Evolutionary conservation across 495 filamentous ascomycete species (phyloP), one percentile per base, ranked within the genome.

Genomic region (Xeromyces bisporus): DNA sequence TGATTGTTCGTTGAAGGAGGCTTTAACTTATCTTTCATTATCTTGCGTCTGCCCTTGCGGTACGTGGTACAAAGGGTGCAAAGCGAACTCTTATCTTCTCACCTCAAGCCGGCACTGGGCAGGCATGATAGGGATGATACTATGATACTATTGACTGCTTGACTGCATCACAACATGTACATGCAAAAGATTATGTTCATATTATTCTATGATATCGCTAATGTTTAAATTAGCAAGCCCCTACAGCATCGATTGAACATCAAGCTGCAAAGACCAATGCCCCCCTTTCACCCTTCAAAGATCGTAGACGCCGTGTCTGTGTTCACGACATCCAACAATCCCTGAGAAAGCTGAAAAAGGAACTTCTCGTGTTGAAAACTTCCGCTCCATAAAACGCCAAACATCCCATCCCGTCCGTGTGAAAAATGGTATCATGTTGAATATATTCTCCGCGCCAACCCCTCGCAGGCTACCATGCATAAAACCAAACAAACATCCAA

Each of bases 391-490:
- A 24, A 57, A 62, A 60, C 55, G 55, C 58, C 56, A 42, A 56
- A 51, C 47, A 54, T 52, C 57, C 57, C 48, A 53, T 58, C 55
- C 57, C 56, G 54, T 43, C 51, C 52, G 50, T n/a, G 55, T 56
- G 51, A 55, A 59, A 21, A 63, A 51, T 64, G 59, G 59, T 64
- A 64, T 64, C 59, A 61, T 64, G 59, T 64, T 64, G 59, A 64
- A 64, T 64, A 58, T 59, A 52, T 60, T 53, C 53, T 57, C 55
- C 54, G 43, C 50, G 53, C 51, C 56, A 49, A 40, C 47, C 41
- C 43, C 40, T 40, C 40, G 34, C 35, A 45, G 45, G 47, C 51
- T 50, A 54, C 47, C 50, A 60, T 55, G 54, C 53, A 59, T 52
- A 54, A 33, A 26, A 37, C 15, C 7, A 33, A 31, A 26, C 13